Percentiles rank a stretch among this genome's conserved stretches.
phyloP scores from a whole-genome alignment of 2,329 filamentous ascomycete genomes.

The Colletotrichum acutatum region DNA sequence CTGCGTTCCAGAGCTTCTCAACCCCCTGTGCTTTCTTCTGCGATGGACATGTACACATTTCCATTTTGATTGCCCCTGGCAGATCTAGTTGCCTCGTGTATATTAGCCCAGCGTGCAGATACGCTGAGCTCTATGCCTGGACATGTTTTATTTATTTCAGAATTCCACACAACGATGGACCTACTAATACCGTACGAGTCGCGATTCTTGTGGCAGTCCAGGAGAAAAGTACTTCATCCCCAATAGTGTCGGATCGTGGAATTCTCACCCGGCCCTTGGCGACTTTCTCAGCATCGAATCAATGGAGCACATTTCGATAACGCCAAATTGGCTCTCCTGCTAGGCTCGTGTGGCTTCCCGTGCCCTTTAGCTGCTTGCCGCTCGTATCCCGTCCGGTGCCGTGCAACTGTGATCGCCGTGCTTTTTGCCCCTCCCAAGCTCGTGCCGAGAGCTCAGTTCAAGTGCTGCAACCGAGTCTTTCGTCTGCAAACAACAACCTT shows the following conservation, averaged over 20 bases:
- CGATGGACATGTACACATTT: not conserved
- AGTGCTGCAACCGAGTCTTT: not conserved
- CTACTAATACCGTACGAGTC: not conserved
- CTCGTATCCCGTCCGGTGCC: slow-evolving; percentile 7
- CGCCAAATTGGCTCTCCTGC: not conserved
- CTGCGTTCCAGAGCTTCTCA: slow-evolving; percentile 4
- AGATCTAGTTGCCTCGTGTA: slow-evolving; percentile 24
- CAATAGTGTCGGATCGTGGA: not conserved
- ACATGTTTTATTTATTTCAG: not conserved
- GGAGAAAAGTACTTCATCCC: not conserved
- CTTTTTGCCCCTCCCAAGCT: not conserved
- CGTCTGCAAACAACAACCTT: not conserved
- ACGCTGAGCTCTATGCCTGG: not conserved
- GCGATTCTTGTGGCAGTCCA: not conserved
- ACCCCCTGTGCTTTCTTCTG: slow-evolving; percentile 1
- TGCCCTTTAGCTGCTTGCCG: not conserved
- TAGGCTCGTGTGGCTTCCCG: not conserved
- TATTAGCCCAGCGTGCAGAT: not conserved
- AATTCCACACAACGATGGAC: not conserved
- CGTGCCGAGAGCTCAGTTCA: not conserved
- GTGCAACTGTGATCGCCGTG: slow-evolving; percentile 12
- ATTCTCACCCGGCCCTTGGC: slow-evolving; percentile 7
- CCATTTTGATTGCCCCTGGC: slow-evolving; percentile 12
- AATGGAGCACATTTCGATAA: slow-evolving; percentile 24
- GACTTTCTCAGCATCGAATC: not conserved